Base-by-base conservation (phyloP, 495 filamentous ascomycete species). In the Talaromyces adpressus region DNA sequence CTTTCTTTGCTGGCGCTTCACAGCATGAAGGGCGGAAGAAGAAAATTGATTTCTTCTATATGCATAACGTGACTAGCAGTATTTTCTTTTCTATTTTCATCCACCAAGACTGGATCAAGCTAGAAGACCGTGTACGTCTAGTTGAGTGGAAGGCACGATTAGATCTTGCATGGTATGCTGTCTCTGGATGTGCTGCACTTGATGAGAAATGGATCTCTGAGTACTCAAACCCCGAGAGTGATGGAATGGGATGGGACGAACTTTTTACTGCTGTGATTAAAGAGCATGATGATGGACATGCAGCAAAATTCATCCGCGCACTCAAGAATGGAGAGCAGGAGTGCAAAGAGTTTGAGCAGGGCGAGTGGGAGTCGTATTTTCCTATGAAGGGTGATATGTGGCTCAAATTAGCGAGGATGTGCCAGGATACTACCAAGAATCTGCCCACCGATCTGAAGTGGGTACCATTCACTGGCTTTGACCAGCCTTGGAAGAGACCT, bases 41-140 rank as follows among this genome's bases (percentile, higher is more conserved):
- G n/a, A 73, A 72, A 64, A 65, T 79, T 49, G 76, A 79, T 63
- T 79, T 79, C 62, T 76, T 74, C 68, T 61, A 63, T 61, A 72
- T 79, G 66, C 76, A 79, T 62, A 60, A 52, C 29, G 70, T 75
- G 22, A 78, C 67, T 30, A 59, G 58, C 66, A 66, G 62, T 23
- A 67, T 78, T 32, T 73, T 73, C 59, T 62, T 73, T 30, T 64
- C 41, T 14, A 56, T 68, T 6, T 57, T 78, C 1, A 30, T 59
- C 12, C 32, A 57, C 0, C 66, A 69, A 45, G 18, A 32, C 9
- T 77, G 70, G 69, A 70, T 78, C 36, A 53, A 22, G 11, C 27
- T 67, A 1, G 66, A 64, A 32, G 68, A 72, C 32, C 66, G 67
- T 22, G 68, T 63, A 5, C 71, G 72, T 0, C 57, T 75, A 8